Conservation (phyloP, 345 rosid species). For the Gossypium anomalum region DNA sequence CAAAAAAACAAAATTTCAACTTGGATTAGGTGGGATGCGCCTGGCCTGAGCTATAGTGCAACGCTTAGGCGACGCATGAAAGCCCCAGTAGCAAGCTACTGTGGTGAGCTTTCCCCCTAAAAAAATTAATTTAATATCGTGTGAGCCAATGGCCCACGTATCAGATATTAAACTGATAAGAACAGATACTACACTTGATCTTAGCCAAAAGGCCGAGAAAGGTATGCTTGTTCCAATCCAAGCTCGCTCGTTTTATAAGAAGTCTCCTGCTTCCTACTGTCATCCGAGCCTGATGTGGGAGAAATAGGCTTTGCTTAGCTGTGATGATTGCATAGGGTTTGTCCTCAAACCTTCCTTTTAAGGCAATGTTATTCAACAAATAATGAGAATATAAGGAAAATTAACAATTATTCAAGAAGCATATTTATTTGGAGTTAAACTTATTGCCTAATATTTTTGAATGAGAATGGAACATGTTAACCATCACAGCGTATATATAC, state of each 20-base stretch:
- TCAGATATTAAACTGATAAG: slow-evolving; percentile 66
- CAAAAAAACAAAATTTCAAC: no score
- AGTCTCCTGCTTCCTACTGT: neutral
- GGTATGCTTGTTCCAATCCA: slow-evolving; percentile 16
- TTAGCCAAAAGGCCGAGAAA: slow-evolving; percentile 73
- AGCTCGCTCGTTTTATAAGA: neutral
- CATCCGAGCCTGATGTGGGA: neutral
- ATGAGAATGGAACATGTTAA: neutral
- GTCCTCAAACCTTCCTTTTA: neutral
- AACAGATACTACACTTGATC: slow-evolving; percentile 69
- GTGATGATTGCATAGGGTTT: neutral
- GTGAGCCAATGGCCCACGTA: slow-evolving; percentile 29
- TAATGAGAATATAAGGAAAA: neutral
- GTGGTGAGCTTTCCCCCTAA: neutral
- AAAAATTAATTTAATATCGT: no score
- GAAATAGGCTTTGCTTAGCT: neutral
- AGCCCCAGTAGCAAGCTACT: neutral
- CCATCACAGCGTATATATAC: neutral
- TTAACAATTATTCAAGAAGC: neutral
- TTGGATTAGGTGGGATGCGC: neutral
- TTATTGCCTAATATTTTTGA: neutral
- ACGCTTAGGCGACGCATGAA: neutral
- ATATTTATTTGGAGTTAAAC: neutral
- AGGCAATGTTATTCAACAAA: neutral
- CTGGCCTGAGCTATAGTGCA: neutral